Evolutionary conservation across 768 basidiomycete genomes (phyloP), one percentile per base, ranked within the genome.

Genomic region (Strobilomyces confusus): DNA sequence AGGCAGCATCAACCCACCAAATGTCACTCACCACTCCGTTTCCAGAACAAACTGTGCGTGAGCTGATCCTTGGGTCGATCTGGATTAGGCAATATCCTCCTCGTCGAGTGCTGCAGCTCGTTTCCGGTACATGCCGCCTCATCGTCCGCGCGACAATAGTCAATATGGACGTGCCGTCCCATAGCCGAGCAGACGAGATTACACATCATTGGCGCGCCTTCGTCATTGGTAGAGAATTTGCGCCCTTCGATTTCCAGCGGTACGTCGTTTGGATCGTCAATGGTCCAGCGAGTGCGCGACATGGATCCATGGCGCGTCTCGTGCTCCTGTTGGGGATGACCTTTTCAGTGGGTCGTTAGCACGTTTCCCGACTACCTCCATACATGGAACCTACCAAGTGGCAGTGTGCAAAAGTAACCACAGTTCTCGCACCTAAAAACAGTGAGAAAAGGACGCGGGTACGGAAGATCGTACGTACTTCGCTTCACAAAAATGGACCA

Each of bases 271-370:
- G 75, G 74, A 1, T 77, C 79, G 48, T 83, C 80, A 4, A 84
- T 61, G 1, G 77, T 70, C 84, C 84, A 86, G 40, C 72, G 71
- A 0, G 80, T 78, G 51, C 69, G 73, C 0, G 80, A 78, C 82
- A 84, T 84, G 1, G 81, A 83, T 6, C 83, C 84, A 52, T 85
- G 83, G 15, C 72, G 73, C 0, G 83, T 86, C 41, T 83, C 82
- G 36, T 85, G 83, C 43, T 82, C 80, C 55, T 77, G 73, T 51
- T 85, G 82, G 1, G 79, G 51, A 52, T 86, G 84, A 0, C 79
- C 83, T 85, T 42, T 40, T 23, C 7, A 45, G 11, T 3, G 8
- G 15, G 17, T n/a, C 1, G 3, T 62, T 9, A 63, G 22, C 33
- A 47, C n/a, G n/a, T n/a, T n/a, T n/a, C n/a, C n/a, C n/a, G n/a